Conservation (phyloP, 2,329 filamentous ascomycete genomes). For the Exophiala aquamarina region DNA sequence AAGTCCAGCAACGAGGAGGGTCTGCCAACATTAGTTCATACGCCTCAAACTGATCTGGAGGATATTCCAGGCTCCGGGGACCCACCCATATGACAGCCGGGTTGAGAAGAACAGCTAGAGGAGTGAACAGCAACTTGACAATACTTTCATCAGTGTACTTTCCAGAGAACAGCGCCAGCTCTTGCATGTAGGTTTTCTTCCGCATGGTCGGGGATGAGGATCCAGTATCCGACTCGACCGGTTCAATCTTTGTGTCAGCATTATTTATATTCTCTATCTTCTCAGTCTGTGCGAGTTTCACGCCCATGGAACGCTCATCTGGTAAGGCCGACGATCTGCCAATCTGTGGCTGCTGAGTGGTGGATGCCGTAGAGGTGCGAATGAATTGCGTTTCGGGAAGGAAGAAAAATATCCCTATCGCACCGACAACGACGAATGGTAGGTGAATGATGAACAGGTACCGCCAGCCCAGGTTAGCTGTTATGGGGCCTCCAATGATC, state of each 20-base stretch:
- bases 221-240: no score
- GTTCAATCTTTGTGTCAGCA: constrained; percentile 30
- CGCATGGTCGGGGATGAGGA: no score
- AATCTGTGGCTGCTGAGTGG: constrained; percentile 32
- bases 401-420: constrained; percentile 42
- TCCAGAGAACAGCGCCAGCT: constrained; percentile 8
- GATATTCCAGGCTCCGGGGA: no score
- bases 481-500: constrained; percentile 39
- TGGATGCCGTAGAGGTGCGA: constrained; percentile 28
- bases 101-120: constrained; percentile 19
- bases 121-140: constrained; percentile 27
- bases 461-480: constrained; percentile 36
- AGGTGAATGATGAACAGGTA: neutral
- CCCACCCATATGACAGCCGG: no score
- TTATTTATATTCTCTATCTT: constrained; percentile 45
- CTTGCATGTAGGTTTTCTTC: neutral
- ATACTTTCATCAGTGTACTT: neutral
- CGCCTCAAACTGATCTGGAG: constrained; percentile 10
- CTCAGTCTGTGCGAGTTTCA: constrained; percentile 40
- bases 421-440: constrained; percentile 28
- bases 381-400: constrained; percentile 39
- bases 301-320: constrained; percentile 40
- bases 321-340: constrained; percentile 38
- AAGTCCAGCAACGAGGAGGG: constrained; percentile 31
- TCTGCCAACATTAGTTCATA: constrained; percentile 37